phyloP scores from a whole-genome alignment of 2,329 filamentous ascomycete species.

The Tolypocladium amazonense region DNA sequence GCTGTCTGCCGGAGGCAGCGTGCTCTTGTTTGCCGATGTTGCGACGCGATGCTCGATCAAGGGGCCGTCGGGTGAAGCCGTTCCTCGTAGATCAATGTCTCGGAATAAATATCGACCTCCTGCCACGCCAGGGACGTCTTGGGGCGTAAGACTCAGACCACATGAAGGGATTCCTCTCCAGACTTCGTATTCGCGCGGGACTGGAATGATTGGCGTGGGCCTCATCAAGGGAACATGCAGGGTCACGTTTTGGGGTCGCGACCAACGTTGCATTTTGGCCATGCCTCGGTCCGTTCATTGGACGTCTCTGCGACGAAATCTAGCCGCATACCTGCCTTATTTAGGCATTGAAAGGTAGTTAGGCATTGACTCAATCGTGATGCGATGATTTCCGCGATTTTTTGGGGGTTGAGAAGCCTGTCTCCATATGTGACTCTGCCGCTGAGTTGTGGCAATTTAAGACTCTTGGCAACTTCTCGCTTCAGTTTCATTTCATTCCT shows the following conservation, averaged over 20 bases:
- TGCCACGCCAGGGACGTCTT: neutral
- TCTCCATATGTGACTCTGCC: too few species aligned
- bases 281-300: too few species aligned
- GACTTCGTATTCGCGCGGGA: neutral
- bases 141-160: neutral
- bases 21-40: neutral
- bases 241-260: neutral
- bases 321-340: too few species aligned
- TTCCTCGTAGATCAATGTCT: neutral
- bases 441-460: too few species aligned
- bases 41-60: neutral
- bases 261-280: neutral
- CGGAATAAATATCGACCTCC: neutral
- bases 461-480: too few species aligned
- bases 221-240: too few species aligned
- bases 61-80: neutral
- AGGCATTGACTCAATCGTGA: neutral
- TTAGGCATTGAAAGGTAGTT: too few species aligned
- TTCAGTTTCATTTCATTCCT: too few species aligned
- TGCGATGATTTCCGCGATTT: too few species aligned
- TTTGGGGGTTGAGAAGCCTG: too few species aligned
- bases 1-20: neutral
- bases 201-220: neutral
- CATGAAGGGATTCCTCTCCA: too few species aligned
- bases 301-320: neutral